These are phyloP conservation scores for Blastobotrys mokoenaii DNA, from an alignment of 805 yeast species.

Conservation along the genomic window DNA sequence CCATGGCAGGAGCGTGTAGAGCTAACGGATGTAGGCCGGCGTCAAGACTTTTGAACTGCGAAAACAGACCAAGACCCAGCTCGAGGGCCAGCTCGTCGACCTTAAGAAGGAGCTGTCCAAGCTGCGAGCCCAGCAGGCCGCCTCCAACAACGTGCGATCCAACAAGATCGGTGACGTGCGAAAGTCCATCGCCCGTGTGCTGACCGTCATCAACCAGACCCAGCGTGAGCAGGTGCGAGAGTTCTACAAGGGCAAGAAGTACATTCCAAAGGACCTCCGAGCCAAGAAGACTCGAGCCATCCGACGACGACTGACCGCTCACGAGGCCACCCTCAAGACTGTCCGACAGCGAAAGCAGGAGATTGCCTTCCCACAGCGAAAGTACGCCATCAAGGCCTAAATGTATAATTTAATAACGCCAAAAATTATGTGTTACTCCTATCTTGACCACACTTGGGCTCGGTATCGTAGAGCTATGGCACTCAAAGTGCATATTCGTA, in stretches of 20 bases:
- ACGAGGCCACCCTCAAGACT: constrained; percentile 76
- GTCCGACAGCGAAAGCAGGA: constrained; percentile 85
- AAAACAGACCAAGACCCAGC: constrained; percentile 94
- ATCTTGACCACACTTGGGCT: no score
- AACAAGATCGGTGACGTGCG: constrained; percentile 96
- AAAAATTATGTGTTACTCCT: neutral
- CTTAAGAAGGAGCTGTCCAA: constrained; percentile 94
- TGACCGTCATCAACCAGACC: constrained; percentile 93
- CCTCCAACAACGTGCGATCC: constrained; percentile 58
- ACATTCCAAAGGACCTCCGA: constrained; percentile 97
- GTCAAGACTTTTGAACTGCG: constrained; percentile 93
- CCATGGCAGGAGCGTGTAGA: no score
- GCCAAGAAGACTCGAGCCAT: constrained; percentile 99
- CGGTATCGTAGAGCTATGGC: no score
- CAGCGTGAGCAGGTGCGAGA: constrained; percentile 94
- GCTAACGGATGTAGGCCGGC: neutral
- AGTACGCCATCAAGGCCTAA: constrained; percentile 97
- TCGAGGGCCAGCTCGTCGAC: constrained; percentile 88
- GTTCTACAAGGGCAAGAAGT: constrained; percentile 78
- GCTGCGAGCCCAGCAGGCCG: constrained; percentile 92
- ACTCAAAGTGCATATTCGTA: no score
- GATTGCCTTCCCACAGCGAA: constrained; percentile 96
- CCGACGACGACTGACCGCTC: constrained; percentile 90
- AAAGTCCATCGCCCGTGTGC: constrained; percentile 97
- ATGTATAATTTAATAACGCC: neutral